Percentiles rank a stretch among this genome's conserved stretches.
Evolutionary conservation across 106 monocot species (phyloP).

Genomic region (Chionographis japonica): DNA sequence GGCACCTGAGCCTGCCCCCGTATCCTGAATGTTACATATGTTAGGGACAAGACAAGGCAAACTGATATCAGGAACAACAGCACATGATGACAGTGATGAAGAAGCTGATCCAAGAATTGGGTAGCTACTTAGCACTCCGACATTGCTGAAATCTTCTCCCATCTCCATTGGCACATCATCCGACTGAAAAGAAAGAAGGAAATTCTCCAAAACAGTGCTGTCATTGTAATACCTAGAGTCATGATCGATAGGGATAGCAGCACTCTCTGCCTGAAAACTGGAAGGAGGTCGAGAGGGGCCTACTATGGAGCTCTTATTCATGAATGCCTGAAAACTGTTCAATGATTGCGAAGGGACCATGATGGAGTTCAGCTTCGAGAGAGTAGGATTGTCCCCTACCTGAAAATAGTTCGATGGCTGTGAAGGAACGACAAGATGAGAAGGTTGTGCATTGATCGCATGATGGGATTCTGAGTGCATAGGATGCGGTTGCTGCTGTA

Average conservation of each 20-base stretch:
- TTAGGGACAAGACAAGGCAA: slow-evolving; percentile 20
- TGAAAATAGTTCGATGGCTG: slow-evolving; percentile 37
- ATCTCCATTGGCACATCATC: slow-evolving; percentile 23
- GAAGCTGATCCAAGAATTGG: slow-evolving; percentile 33
- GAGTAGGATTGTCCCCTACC: slow-evolving; percentile 21
- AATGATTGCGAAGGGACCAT: slow-evolving; percentile 20
- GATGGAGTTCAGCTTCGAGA: slow-evolving; percentile 21
- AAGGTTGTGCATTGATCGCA: slow-evolving; percentile 54
- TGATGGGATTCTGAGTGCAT: slow-evolving; percentile 32
- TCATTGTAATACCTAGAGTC: slow-evolving; percentile 13
- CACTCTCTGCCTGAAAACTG: slow-evolving; percentile 2
- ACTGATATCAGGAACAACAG: slow-evolving; percentile 13
- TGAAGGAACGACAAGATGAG: slow-evolving; percentile 63
- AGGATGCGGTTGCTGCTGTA: slow-evolving; percentile 40
- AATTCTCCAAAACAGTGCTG: slow-evolving; percentile 27
- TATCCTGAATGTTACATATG: slow-evolving; percentile 14
- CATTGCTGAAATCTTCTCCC: slow-evolving; percentile 27
- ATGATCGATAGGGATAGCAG: slow-evolving; percentile 9
- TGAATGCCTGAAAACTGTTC: slow-evolving; percentile 9
- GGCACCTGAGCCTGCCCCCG: slow-evolving; percentile 4
- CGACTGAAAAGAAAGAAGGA: slow-evolving; percentile 26
- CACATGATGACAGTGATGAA: slow-evolving; percentile 29
- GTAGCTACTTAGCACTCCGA: slow-evolving; percentile 27
- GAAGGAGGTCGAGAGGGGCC: no score
- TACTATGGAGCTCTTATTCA: no score